Evolutionary conservation across 2,329 filamentous ascomycete genomes (phyloP).

Genomic region (Pseudodiploospora longispora): DNA sequence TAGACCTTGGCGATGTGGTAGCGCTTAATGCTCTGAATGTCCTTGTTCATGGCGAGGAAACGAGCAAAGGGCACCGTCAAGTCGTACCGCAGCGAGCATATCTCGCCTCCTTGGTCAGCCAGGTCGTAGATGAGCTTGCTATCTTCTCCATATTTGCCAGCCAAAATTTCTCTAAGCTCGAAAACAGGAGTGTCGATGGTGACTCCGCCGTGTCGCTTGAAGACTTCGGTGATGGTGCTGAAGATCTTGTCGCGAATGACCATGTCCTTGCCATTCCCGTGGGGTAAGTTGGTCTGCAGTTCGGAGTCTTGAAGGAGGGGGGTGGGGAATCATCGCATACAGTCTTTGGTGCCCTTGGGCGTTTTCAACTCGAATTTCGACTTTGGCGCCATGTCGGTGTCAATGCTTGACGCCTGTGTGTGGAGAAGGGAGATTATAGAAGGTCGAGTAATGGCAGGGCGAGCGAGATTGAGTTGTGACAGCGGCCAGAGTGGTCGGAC

Average conservation of each 20-base stretch:
- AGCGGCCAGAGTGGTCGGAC: slow-evolving; percentile 8
- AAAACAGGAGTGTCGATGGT: slow-evolving; percentile 79
- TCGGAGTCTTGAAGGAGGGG: slow-evolving; percentile 1
- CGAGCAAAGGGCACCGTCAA: slow-evolving; percentile 85
- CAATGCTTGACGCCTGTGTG: slow-evolving; percentile 13
- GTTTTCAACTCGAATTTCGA: slow-evolving; percentile 48
- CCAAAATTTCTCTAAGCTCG: slow-evolving; percentile 76
- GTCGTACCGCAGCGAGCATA: slow-evolving; percentile 70
- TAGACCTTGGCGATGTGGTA: slow-evolving; percentile 91
- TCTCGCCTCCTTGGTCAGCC: slow-evolving; percentile 77
- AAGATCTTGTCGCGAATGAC: slow-evolving; percentile 77
- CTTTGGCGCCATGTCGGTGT: slow-evolving; percentile 21
- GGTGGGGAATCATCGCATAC: slow-evolving; percentile 27
- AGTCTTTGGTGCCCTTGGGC: slow-evolving; percentile 87
- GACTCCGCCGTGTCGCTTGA: slow-evolving; percentile 75
- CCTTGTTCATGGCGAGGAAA: slow-evolving; percentile 85
- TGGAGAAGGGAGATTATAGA: slow-evolving; percentile 15
- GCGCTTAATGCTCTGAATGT: slow-evolving; percentile 77
- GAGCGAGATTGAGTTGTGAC: slow-evolving; percentile 6
- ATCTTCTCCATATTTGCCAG: slow-evolving; percentile 89
- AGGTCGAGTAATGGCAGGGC: slow-evolving; percentile 8
- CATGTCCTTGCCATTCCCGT: slow-evolving; percentile 64
- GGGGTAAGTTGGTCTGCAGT: slow-evolving; percentile 21
- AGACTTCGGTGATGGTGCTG: slow-evolving; percentile 64
- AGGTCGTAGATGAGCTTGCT: slow-evolving; percentile 87